Base-by-base conservation (phyloP, 2,329 filamentous ascomycete species). In the Colletotrichum sp. region DNA sequence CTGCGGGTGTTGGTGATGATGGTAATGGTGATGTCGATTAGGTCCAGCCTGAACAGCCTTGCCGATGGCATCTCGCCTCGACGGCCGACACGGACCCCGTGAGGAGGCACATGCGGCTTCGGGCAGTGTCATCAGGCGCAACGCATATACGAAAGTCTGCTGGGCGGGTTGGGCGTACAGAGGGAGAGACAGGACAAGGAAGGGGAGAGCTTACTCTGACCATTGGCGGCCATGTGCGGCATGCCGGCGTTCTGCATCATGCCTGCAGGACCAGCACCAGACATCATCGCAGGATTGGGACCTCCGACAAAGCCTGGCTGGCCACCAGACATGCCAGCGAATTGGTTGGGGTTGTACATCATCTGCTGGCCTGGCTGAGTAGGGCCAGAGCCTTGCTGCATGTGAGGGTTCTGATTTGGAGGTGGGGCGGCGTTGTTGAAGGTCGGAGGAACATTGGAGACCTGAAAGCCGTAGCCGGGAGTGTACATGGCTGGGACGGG, bases 231-330 rank as follows among this genome's bases (percentile, higher is more conserved):
- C 88, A 91, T 90, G 80, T 89, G 88, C 76, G 86, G 87, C 88
- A 91, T 90, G 80, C 84, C 87, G 78, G 88, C 82, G 80, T 87
- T 90, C 83, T 89, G 90, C 90, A 92, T 92, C 90, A 92, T 91
- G 79, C 87, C 89, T 82, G 85, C 86, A 83, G 87, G 86, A 54
- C 86, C 87, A 76, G 82, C 82, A 76, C 84, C 86, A 64, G 85
- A 83, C 86, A 90, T 90, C 88, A 91, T 90, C 82, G 89, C 84
- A 67, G 86, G 83, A 76, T 88, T 90, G 66, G 86, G 86, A 76
- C 84, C 87, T 62, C 86, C 86, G 64, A 85, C 85, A 77, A 90
- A 91, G 75, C 81, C 83, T 73, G 83, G 84, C 79, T 90, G 89
- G 68, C 83, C 84, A 29, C 69, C 76, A 18, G 72, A 64, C 88